Conservation (phyloP, 1,284 basidiomycete species). For the Chondrostereum purpureum region DNA sequence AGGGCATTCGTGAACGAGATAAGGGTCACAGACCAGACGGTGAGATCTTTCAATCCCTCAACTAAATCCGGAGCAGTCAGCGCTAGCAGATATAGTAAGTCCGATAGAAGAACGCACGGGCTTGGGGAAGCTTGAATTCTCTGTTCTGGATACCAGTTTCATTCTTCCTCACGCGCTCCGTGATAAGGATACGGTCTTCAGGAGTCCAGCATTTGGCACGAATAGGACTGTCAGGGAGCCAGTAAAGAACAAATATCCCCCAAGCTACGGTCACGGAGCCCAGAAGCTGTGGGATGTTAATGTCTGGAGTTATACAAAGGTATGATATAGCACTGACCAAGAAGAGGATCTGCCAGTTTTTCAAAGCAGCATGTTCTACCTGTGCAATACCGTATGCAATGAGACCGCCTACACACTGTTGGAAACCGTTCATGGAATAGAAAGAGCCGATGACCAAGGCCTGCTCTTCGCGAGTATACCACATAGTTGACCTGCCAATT, state of each 20-base stretch:
- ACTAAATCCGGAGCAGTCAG: conserved; percentile 32
- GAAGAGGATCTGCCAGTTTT: conserved; percentile 50
- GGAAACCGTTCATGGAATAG: conserved; percentile 48
- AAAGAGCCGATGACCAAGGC: conserved; percentile 42
- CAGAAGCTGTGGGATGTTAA: conserved; percentile 26
- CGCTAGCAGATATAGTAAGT: too few relatives aligned
- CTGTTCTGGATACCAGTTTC: conserved; percentile 50
- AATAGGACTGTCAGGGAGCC: conserved; percentile 47
- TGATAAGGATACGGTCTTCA: conserved; percentile 45
- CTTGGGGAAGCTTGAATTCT: conserved; percentile 36
- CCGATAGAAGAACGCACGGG: too few relatives aligned
- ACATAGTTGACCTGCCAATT: conserved; percentile 38
- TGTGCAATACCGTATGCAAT: conserved; percentile 46
- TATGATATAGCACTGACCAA: conserved; percentile 23
- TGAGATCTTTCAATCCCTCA: conserved; percentile 43
- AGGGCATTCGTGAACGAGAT: conserved; percentile 49
- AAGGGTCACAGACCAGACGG: conserved; percentile 37
- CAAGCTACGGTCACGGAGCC: conserved; percentile 40
- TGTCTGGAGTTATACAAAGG: neutral
- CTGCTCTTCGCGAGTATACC: conserved; percentile 46
- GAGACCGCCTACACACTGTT: conserved; percentile 46
- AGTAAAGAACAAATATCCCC: conserved; percentile 44
- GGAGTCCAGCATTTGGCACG: conserved; percentile 40
- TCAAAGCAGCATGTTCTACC: conserved; percentile 31
- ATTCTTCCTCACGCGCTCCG: conserved; percentile 49